A percentile compares a stretch with the other conserved stretches of the same genome.
These are phyloP conservation scores for Daldinia loculata DNA, from an alignment of 495 filamentous ascomycete genomes.

Conservation along the genomic window DNA sequence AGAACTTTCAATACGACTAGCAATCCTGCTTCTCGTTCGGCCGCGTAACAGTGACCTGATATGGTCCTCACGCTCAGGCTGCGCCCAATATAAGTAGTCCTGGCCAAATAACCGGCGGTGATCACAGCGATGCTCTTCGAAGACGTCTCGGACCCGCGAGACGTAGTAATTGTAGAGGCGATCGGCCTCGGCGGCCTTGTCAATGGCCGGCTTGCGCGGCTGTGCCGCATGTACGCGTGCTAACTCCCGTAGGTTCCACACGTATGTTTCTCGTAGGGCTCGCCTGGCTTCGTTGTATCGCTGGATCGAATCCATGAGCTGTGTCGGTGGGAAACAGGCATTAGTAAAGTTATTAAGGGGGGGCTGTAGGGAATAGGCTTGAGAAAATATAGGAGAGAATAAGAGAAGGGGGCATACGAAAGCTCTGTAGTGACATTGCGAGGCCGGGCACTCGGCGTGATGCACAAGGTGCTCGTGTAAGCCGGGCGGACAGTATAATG, in stretches of 20 bases:
- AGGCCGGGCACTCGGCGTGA: slow-evolving; percentile 18
- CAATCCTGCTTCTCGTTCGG: neutral
- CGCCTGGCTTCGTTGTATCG: slow-evolving; percentile 35
- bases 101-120: slow-evolving; percentile 41
- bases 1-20: neutral
- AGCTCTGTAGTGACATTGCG: slow-evolving; percentile 40
- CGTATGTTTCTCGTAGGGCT: slow-evolving; percentile 37
- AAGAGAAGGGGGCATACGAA: slow-evolving; percentile 30
- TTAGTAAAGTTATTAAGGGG: neutral
- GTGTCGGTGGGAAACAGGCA: neutral
- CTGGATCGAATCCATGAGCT: slow-evolving; percentile 43
- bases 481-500: slow-evolving; percentile 21
- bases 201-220: slow-evolving; percentile 17
- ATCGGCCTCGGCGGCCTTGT: slow-evolving; percentile 37
- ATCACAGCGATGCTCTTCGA: slow-evolving; percentile 43
- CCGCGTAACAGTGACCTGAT: neutral
- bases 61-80: slow-evolving; percentile 35
- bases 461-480: slow-evolving; percentile 29
- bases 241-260: slow-evolving; percentile 40
- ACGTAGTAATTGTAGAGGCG: slow-evolving; percentile 45
- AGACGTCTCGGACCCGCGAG: slow-evolving; percentile 39
- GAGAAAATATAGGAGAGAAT: neutral
- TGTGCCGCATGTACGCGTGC: slow-evolving; percentile 26
- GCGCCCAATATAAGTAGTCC: slow-evolving; percentile 37
- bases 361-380: neutral